Percentiles rank a stretch among this genome's conserved stretches.
Evolutionary conservation across 2,329 filamentous ascomycete genomes (phyloP).

Genomic region (Colletotrichum phormii): DNA sequence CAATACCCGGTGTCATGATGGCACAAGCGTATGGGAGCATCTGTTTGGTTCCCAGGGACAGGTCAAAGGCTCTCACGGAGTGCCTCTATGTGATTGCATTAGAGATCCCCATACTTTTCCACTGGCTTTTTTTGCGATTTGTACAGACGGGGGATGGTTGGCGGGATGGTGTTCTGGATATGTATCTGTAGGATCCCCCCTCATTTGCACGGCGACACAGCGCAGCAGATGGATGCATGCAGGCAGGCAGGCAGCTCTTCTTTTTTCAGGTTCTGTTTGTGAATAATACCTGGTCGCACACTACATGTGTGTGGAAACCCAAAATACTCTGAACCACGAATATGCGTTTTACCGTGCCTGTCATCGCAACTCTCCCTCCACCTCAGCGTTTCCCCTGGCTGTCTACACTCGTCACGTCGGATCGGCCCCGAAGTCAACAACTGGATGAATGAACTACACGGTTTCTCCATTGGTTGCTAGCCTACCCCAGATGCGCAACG

Average conservation of each 20-base stretch:
- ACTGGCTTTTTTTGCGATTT: slow-evolving; percentile 13
- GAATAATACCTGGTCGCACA: slow-evolving; percentile 22
- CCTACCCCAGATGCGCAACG: slow-evolving; percentile 15
- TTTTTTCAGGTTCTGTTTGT: slow-evolving; percentile 17
- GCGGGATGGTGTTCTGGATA: slow-evolving; percentile 38
- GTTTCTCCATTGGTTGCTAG: too few relatives aligned
- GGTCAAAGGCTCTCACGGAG: not conserved
- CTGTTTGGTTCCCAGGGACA: not conserved
- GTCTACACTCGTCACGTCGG: too few relatives aligned
- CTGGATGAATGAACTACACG: too few relatives aligned
- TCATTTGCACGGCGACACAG: slow-evolving; percentile 23
- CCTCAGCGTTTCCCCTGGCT: too few relatives aligned
- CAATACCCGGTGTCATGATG: slow-evolving; percentile 36
- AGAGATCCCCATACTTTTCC: not conserved
- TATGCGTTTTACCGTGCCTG: not conserved
- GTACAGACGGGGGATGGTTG: slow-evolving; percentile 3
- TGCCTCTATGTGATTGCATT: not conserved
- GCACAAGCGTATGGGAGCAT: not conserved
- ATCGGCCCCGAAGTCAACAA: too few relatives aligned
- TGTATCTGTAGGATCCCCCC: slow-evolving; percentile 34
- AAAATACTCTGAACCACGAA: not conserved
- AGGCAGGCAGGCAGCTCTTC: slow-evolving; percentile 11
- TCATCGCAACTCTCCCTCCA: too few relatives aligned
- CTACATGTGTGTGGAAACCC: not conserved
- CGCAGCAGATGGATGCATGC: slow-evolving; percentile 29